Conservation (phyloP, 2,329 filamentous ascomycete genomes). For the Juglanconis sp. region DNA sequence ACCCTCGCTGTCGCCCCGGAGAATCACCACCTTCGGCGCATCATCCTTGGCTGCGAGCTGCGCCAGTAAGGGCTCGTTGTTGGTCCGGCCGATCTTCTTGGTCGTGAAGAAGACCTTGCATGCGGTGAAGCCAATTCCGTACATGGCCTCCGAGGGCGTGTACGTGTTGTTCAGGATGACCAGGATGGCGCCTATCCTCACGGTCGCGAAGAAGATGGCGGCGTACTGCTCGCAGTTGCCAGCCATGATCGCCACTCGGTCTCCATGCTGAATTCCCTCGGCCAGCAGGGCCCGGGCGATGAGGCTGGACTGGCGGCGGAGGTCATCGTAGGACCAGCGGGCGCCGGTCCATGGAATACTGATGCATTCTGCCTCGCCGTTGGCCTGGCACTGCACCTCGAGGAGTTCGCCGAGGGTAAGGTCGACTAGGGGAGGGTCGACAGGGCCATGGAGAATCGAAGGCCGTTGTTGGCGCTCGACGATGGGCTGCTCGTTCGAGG, state of each 20-base stretch:
- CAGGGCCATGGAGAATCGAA: slow-evolving; percentile 65
- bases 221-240: slow-evolving; percentile 80
- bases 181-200: slow-evolving; percentile 63
- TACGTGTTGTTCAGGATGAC: slow-evolving; percentile 84
- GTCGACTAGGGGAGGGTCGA: slow-evolving; percentile 66
- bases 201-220: slow-evolving; percentile 70
- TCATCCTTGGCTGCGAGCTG: slow-evolving; percentile 46
- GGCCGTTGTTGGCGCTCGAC: slow-evolving; percentile 36
- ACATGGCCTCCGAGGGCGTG: slow-evolving; percentile 68
- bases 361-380: slow-evolving; percentile 64
- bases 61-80: slow-evolving; percentile 58
- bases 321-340: slow-evolving; percentile 67
- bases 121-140: slow-evolving; percentile 67
- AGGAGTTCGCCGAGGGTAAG: slow-evolving; percentile 71
- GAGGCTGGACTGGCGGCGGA: slow-evolving; percentile 59
- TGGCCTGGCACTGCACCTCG: slow-evolving; percentile 64
- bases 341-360: slow-evolving; percentile 74
- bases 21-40: slow-evolving; percentile 54
- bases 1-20: slow-evolving; percentile 51
- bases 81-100: slow-evolving; percentile 61
- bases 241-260: slow-evolving; percentile 73
- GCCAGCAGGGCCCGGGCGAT: slow-evolving; percentile 65
- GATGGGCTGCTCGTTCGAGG: slow-evolving; percentile 9
- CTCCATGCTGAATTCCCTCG: slow-evolving; percentile 64
- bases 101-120: slow-evolving; percentile 74